Evolutionary conservation across 192 early-diverging fungal species (phyloP).

Genomic region (Piromyces sp.): DNA sequence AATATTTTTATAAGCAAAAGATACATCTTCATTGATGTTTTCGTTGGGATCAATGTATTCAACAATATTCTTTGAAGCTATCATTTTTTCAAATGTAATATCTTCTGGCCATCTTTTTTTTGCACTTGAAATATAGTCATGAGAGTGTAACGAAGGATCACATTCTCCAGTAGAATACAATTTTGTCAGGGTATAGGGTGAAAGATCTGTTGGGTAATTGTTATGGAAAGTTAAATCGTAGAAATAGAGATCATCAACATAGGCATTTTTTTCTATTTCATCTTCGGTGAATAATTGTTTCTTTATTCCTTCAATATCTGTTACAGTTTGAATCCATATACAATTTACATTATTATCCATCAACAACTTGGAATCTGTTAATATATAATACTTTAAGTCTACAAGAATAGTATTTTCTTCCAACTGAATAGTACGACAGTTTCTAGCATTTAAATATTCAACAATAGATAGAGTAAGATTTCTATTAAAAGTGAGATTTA

Average conservation of each 20-base stretch:
- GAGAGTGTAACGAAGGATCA: neutral
- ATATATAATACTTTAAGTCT: neutral
- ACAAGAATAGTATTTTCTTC: neutral
- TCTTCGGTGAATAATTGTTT: neutral
- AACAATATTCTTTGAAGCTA: neutral
- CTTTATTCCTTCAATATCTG: neutral
- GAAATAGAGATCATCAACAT: neutral
- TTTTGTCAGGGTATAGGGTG: neutral
- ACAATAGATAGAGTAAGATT: neutral
- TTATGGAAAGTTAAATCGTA: neutral
- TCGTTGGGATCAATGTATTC: neutral
- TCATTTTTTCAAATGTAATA: neutral
- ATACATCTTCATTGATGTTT: neutral
- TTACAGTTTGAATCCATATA: neutral
- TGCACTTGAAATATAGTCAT: neutral
- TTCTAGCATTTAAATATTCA: neutral
- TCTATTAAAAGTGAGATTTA: neutral
- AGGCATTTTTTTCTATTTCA: neutral
- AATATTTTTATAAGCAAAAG: no score
- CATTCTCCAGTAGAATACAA: neutral
- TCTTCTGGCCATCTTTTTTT: neutral
- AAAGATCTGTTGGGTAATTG: neutral
- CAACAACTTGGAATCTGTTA: neutral
- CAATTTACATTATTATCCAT: neutral
- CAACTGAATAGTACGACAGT: neutral